Base-by-base conservation (phyloP, 352 stramenopile species). In the Pythium guiyangense region DNA sequence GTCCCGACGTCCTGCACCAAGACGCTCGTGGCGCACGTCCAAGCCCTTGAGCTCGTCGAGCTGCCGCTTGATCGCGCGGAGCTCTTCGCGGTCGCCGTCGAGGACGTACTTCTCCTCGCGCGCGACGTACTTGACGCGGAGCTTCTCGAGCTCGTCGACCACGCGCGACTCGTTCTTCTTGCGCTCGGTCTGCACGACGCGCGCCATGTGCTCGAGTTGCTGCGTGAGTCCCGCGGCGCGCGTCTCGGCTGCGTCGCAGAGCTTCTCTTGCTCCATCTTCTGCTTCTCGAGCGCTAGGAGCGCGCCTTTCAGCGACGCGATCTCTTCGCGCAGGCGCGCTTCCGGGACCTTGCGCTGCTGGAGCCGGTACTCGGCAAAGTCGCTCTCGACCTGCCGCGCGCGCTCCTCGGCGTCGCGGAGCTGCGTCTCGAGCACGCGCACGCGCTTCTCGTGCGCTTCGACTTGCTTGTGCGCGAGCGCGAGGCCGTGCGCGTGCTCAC, bases 21-120 rank as follows among this genome's bases (percentile, higher is more conserved):
- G 8, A 31, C 18, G 34, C 4, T 39, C 10, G 6, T 20, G 25
- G 5, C 60, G 61, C 4, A 82, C 37, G 12, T 77, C 72, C 29
- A 90, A 57, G 14, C 81, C 67, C 15, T 82, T 80, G 6, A 94
- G 62, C 27, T 89, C 68, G 29, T 94, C 80, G 10, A 94, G 62
- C 51, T 94, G 84, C 50, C 85, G 76, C 60, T 92, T 94, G 59
- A 94, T 94, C 15, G 77, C 80, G 42, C 77, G 69, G 18, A 94
- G 63, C 52, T 94, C 84, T 43, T 92, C 78, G 53, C 84, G 78
- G 45, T 94, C 83, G 10, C 83, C 82, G 29, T 91, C 80, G 22
- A 94, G 57, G 8, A 92, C 80, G 51, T 83, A 91, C 40, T 77
- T 84, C 53, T 94, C 84, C 56, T 94, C 84, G 3, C 80, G 74